A percentile compares a stretch with the other conserved stretches of the same genome.
These are phyloP conservation scores for Solanum lignicaule DNA, from an alignment of 257 asterid species.

Conservation along the genomic window DNA sequence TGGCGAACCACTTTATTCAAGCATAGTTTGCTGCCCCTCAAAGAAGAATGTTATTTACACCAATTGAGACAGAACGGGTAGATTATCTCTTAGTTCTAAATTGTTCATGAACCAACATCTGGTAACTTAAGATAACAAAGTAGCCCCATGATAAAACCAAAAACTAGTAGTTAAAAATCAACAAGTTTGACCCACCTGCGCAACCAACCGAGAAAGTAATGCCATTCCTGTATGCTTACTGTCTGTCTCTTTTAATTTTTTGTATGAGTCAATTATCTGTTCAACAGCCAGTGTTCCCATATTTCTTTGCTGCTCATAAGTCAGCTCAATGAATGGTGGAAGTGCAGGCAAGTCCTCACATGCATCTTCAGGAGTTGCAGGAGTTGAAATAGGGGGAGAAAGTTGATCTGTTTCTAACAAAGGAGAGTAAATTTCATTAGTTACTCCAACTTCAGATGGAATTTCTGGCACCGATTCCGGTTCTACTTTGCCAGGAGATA, in stretches of 20 bases:
- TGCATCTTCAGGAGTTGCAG: slow-evolving; percentile 38
- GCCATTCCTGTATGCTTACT: slow-evolving; percentile 67
- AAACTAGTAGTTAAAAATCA: slow-evolving; percentile 2
- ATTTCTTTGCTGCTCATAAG: slow-evolving; percentile 48
- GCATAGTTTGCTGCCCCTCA: neutral
- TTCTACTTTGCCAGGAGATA: slow-evolving; percentile 35
- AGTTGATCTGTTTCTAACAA: slow-evolving; percentile 63
- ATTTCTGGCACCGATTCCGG: slow-evolving; percentile 24
- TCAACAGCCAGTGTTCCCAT: slow-evolving; percentile 48
- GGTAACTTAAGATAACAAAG: slow-evolving; percentile 10
- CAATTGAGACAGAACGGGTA: neutral
- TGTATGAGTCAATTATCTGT: slow-evolving; percentile 61
- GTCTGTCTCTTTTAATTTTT: slow-evolving; percentile 43
- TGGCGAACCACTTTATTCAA: neutral
- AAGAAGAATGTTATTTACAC: neutral
- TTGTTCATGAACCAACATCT: neutral
- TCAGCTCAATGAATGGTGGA: slow-evolving; percentile 51
- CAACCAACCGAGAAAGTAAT: slow-evolving; percentile 80
- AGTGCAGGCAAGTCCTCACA: slow-evolving; percentile 45
- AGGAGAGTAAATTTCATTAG: slow-evolving; percentile 67
- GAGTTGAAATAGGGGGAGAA: slow-evolving; percentile 33
- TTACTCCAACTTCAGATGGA: slow-evolving; percentile 25
- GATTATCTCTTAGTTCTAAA: neutral
- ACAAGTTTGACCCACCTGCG: slow-evolving; percentile 49
- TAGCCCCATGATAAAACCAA: slow-evolving; percentile 1